Conservation (phyloP, 2,329 filamentous ascomycete species). For the Nigrospora osmanthi region DNA sequence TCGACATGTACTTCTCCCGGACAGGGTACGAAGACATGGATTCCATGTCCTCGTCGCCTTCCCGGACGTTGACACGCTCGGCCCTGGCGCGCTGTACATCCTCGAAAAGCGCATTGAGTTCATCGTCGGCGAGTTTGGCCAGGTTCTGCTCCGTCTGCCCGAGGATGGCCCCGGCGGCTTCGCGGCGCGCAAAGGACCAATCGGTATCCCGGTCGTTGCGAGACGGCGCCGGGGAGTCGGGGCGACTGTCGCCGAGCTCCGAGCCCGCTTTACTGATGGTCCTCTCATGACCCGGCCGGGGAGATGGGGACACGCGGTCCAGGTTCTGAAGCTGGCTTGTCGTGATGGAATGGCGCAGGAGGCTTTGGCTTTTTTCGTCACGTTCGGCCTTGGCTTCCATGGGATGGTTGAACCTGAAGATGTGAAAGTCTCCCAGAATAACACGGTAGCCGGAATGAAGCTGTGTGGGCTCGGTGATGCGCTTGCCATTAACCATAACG, state of each 20-base stretch:
- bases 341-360: slow-evolving; percentile 75
- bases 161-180: slow-evolving; percentile 85
- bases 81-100: slow-evolving; percentile 86
- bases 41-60: slow-evolving; percentile 83
- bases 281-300: slow-evolving; percentile 66
- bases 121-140: slow-evolving; percentile 81
- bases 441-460: slow-evolving; percentile 89
- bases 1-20: slow-evolving; percentile 92
- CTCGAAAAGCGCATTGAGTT: slow-evolving; percentile 87
- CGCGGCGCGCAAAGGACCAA: slow-evolving; percentile 87
- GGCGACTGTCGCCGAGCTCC: slow-evolving; percentile 69
- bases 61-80: slow-evolving; percentile 61
- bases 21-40: slow-evolving; percentile 81
- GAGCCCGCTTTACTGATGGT: slow-evolving; percentile 72
- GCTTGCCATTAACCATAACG: slow-evolving; percentile 95
- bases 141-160: slow-evolving; percentile 83
- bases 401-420: slow-evolving; percentile 96
- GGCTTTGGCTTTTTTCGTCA: slow-evolving; percentile 75
- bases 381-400: slow-evolving; percentile 91
- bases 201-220: slow-evolving; percentile 73
- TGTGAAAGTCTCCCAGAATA: slow-evolving; percentile 96
- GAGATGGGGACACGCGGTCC: slow-evolving; percentile 47
- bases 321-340: slow-evolving; percentile 54
- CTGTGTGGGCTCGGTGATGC: slow-evolving; percentile 77
- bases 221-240: slow-evolving; percentile 70